Evolutionary conservation across 129 eudicot species (phyloP), one percentile per base, ranked within the genome.

Genomic region (Helianthus tuberosus): DNA sequence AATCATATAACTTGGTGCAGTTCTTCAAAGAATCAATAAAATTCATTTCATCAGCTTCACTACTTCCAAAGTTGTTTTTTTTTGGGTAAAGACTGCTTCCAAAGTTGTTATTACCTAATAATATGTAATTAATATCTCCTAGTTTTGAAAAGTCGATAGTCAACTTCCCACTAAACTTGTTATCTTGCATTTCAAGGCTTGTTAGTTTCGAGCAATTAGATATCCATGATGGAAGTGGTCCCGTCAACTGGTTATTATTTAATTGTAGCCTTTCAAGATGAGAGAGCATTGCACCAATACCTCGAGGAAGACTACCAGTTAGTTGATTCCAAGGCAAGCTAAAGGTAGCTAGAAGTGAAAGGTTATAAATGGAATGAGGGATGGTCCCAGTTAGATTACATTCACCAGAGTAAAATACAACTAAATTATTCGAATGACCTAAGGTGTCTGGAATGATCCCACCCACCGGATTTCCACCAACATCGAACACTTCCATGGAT

Each of bases 31-130:
- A 50, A 36, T 52, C 29, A n/a, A 69, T 12, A 51, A 69, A 69
- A 13, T 51, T 69, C 60, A 69, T 32, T 29, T 69, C 74, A 52
- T 35, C 62, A 69, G 48, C 63, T 51, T 52, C 64, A 7, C 74
- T 46, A 6, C 10, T 23, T 32, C 74, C 63, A 20, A 11, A 35
- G 27, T 5, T 5, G 27, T 51, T 69, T n/a, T n/a, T n/a, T n/a
- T n/a, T n/a, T n/a, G n/a, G n/a, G n/a, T n/a, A n/a, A n/a, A n/a
- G n/a, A n/a, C n/a, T n/a, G n/a, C n/a, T n/a, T n/a, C n/a, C n/a
- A n/a, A n/a, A n/a, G n/a, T n/a, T 5, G 27, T 50, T 69, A 5
- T 23, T 4, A 69, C 13, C 60, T 8, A 69, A 64, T 50, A 1
- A 0, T 36, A 64, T 14, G 0, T 1, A 10, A 11, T 4, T 3